Evolutionary conservation across 805 yeast genomes (phyloP), one percentile per base, ranked within the genome.

Genomic region (Cyberlindnera petersonii): DNA sequence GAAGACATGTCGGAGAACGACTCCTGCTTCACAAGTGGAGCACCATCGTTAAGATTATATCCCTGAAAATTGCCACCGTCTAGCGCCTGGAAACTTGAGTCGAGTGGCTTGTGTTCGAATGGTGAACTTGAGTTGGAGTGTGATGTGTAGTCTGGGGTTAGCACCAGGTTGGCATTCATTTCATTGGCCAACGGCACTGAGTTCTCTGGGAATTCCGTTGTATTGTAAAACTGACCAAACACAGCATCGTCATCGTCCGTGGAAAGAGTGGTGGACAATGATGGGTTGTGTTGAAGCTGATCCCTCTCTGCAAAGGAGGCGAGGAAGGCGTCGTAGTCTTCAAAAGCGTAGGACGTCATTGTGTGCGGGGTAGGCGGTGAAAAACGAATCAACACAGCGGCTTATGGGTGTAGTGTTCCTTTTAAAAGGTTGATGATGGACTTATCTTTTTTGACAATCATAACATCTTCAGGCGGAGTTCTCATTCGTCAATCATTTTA

Each of bases 301-400:
- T 50, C 41, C 31, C 42, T 32, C 30, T 42, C 44, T 3, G 33
- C 33, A 34, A 30, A 41, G 9, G 61, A 53, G 10, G 59, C 55
- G 17, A 59, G 43, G 29, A 59, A 55, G 26, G 58, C 53, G 32
- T 58, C 63, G 43, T 59, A 58, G 42, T 59, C 61, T 21, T 59
- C 61, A 37, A 59, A 56, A 1, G 58, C 46, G 43, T 56, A 50
- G 1, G 60, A 24, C 59, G 55, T 58, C 7, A 30, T 9, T n/a
- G 21, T 22, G 24, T 8, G 35, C 9, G 30, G 7, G 24, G 15
- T 19, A 19, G 14, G 26, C 19, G 26, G n/a, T n/a, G 9, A 14
- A 18, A 13, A 24, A 26, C 18, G 28, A 17, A 17, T 26, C 8
- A n/a, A 26, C 27, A 24, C 14, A 6, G 11, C 11, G 26, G 26